Evolutionary conservation across 306 rosid species (phyloP), one percentile per base, ranked within the genome.

Genomic region (Fagus sylvatica): DNA sequence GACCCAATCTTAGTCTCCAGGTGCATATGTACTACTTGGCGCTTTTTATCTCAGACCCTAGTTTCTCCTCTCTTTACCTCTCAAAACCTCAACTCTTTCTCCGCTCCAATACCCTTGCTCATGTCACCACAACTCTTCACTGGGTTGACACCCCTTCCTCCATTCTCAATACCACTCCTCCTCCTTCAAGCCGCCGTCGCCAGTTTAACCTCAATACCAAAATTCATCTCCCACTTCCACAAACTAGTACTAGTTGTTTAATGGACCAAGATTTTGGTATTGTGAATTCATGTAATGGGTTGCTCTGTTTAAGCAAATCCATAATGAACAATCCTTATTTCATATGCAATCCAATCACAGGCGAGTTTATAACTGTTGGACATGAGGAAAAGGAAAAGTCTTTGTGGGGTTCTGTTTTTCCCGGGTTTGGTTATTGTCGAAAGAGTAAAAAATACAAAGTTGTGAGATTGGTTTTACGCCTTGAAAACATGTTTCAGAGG

Each of bases 401-500:
- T 22, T 22, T 22, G 28, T 22, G 28, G 28, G 28, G 28, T 22
- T 22, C 65, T n/a, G 71, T 74, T 43, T 56, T 57, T 57, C 5
- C 64, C 34, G 64, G 71, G 16, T 15, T 74, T 74, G 78, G 78
- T 60, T 61, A 42, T 10, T 28, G 48, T 43, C 0, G 0, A 3
- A 16, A 17, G 4, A 74, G 43, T 19, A 60, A 61, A 11, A 55
- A 74, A 32, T 74, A 74, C 57, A 74, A 74, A 71, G 70, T 74
- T 39, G 10, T 74, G 71, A 67, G 40, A 37, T n/a, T 34, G 55
- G 64, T 13, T 8, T 13, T 36, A 22, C 28, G 28, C 28, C 28
- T 22, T 22, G 28, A 22, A 22, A 22, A 22, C 28, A 22, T 22
- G 28, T 22, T 22, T 22, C 0, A 22, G 28, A 22, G 28, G 28